A percentile compares a stretch with the other conserved stretches of the same genome.
Evolutionary conservation across 306 rosid genomes (phyloP).

Genomic region (Herpetospermum pedunculosum): DNA sequence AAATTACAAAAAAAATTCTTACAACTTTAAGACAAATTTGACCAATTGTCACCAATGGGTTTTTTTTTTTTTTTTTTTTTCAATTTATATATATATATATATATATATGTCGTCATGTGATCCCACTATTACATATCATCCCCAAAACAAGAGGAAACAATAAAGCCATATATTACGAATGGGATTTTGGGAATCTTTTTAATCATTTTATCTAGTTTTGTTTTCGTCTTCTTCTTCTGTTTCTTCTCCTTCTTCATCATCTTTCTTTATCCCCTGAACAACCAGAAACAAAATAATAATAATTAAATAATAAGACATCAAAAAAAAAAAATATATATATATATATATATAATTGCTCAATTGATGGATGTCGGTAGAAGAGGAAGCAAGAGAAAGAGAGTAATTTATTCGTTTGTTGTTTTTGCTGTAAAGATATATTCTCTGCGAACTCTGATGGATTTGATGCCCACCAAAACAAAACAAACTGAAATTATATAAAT

Average conservation of each 20-base stretch:
- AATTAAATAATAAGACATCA: background rate
- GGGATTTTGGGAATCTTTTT: background rate
- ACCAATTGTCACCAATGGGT: too few relatives aligned
- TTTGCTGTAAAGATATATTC: conserved; percentile 5
- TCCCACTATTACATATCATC: background rate
- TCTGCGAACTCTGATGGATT: background rate
- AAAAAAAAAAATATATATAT: background rate
- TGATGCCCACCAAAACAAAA: conserved; percentile 1
- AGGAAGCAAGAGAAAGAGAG: conserved; percentile 1
- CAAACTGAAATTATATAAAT: too few relatives aligned
- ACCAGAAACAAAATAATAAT: background rate
- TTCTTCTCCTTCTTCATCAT: background rate
- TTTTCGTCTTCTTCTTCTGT: background rate
- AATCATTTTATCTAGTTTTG: background rate
- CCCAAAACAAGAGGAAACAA: conserved; percentile 5
- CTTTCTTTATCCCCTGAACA: background rate
- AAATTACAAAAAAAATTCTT: too few relatives aligned
- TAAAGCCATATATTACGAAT: background rate
- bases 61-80: too few relatives aligned
- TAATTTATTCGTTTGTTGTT: conserved; percentile 1
- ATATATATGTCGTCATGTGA: too few relatives aligned
- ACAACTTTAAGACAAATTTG: too few relatives aligned
- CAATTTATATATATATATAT: too few relatives aligned
- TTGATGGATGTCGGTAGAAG: background rate
- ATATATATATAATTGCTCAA: background rate